Evolutionary conservation across 768 basidiomycete genomes (phyloP), one percentile per base, ranked within the genome.

Genomic region (Gymnopilus dilepis): DNA sequence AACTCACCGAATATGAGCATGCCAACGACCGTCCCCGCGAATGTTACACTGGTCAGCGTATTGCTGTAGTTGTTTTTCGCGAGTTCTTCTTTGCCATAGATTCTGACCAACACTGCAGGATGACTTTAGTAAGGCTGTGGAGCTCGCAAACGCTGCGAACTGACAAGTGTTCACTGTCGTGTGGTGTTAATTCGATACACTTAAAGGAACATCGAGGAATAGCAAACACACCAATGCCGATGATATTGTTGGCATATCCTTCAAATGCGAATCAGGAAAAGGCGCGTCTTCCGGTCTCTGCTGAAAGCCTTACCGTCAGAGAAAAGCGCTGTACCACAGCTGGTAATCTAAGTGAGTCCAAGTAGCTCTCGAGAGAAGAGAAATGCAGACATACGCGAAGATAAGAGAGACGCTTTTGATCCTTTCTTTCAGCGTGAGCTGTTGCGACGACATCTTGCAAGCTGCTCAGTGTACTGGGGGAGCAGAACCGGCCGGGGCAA

Each of bases 251-350:
- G 22, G 91, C 88, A 71, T 93, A 94, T 28, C 91, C 91, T 92
- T 43, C 34, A 48, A 59, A 53, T 50, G 50, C 50, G 38, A 53
- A 8, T 59, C 19, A 52, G 17, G 58, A 38, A 9, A 34, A 38
- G 38, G 9, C 22, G 53, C 60, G 15, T 34, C 41, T 19, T 57
- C 34, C 0, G 51, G 38, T 48, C 21, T 12, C 58, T 7, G 9
- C 33, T 51, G 60, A 30, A 45, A 11, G 9, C 12, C 66, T 26
- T 74, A 90, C 92, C 92, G 73, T 95, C 92, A 26, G 92, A 93
- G 77, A 95, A 94, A 45, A 94, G 78, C 42, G 93, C 92, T 3
- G 93, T 95, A 70, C 92, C 92, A 72, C 92, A 94, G 15, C 91
- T 92, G 22, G 64, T 50, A 11, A 5, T 42, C 26, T 57, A 19